Evolutionary conservation across 495 filamentous ascomycete species (phyloP).

Genomic region (Penicillium mononematosum): DNA sequence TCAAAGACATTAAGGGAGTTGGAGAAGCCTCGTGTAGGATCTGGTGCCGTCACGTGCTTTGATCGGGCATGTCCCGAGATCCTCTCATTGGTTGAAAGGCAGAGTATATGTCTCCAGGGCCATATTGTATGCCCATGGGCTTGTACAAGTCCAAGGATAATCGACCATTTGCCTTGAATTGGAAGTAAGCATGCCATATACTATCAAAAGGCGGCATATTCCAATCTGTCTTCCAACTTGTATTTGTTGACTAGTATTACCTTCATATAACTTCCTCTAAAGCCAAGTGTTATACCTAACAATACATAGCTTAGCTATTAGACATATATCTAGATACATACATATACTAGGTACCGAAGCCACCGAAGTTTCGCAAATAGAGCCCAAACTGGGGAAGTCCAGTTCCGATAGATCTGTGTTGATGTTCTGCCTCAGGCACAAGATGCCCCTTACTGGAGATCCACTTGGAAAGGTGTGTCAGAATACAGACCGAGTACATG

Average conservation of each 20-base stretch:
- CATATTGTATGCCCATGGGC: neutral
- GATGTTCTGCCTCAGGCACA: neutral
- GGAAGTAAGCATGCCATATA: neutral
- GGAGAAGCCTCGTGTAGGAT: neutral
- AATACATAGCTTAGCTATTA: neutral
- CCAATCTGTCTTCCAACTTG: neutral
- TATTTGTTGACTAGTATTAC: neutral
- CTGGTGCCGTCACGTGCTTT: neutral
- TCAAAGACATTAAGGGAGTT: neutral
- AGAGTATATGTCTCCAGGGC: neutral
- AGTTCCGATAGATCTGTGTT: no score
- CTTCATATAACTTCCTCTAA: neutral
- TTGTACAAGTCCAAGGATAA: neutral
- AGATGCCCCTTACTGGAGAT: neutral
- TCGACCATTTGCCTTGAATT: neutral
- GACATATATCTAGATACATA: neutral
- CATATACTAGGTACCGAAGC: neutral
- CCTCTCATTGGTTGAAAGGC: neutral
- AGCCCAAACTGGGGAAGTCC: neutral
- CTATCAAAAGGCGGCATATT: neutral
- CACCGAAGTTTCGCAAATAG: neutral
- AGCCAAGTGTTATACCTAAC: neutral
- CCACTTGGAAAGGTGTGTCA: neutral
- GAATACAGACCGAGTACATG: no score
- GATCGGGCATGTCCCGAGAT: neutral